Percentiles rank a stretch among this genome's conserved stretches.
Conservation (phyloP, 805 yeast genomes). For the Wickerhamiella qilinensis region DNA sequence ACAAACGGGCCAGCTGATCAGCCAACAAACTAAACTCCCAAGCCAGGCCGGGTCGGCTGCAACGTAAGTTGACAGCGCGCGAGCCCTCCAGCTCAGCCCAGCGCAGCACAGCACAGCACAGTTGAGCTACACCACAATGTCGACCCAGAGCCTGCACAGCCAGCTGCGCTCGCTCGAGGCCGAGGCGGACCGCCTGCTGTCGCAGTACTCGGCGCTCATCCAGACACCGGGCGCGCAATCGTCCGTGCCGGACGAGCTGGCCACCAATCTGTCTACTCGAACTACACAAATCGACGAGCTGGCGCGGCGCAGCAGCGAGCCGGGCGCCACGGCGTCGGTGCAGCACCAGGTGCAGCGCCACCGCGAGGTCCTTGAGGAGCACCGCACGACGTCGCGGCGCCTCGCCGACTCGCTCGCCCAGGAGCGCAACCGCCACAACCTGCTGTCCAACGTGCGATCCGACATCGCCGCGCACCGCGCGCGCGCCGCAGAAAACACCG, state of each 20-base stretch:
- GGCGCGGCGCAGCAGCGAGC: conserved; percentile 22
- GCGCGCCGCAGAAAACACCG: conserved; percentile 23
- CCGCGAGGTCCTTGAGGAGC: conserved; percentile 57
- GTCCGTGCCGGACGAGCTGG: conserved; percentile 31
- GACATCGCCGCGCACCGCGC: conserved; percentile 61
- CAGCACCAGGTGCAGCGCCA: conserved; percentile 72
- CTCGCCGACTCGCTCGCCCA: conserved; percentile 44
- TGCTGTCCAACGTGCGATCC: conserved; percentile 57
- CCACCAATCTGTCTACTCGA: conserved; percentile 31
- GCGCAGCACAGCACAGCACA: no score
- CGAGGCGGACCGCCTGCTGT: conserved; percentile 39
- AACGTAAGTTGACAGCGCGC: no score
- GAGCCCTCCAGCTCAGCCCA: no score
- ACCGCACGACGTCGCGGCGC: conserved; percentile 43
- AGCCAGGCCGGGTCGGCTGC: no score
- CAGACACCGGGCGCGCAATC: conserved; percentile 37
- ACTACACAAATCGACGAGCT: conserved; percentile 15
- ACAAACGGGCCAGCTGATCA: no score
- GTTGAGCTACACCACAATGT: no score
- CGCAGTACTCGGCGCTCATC: conserved; percentile 39
- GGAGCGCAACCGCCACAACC: conserved; percentile 60
- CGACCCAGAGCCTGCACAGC: not conserved
- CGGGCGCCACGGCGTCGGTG: conserved; percentile 51
- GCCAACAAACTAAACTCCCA: no score
- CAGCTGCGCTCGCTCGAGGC: conserved; percentile 37